Percentiles rank a stretch among this genome's conserved stretches.
phyloP scores from a whole-genome alignment of 1,139 yeast genomes.

The Schwanniomyces etchellsii region DNA sequence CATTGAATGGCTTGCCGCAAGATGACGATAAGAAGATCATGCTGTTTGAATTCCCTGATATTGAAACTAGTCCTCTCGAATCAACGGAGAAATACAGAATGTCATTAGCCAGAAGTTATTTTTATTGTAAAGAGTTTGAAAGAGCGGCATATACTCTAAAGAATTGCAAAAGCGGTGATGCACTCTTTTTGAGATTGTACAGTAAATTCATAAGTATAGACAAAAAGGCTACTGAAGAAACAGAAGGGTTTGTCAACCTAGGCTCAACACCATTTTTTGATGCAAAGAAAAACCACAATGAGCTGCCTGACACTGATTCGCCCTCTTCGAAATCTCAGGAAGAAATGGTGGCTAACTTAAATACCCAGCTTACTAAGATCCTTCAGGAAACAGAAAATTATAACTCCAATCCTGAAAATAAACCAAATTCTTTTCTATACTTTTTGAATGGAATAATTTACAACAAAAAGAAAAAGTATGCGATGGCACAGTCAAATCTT shows the following conservation, averaged over 20 bases:
- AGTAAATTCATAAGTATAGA: slow-evolving; percentile 70
- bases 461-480: slow-evolving; percentile 54
- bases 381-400: slow-evolving; percentile 32
- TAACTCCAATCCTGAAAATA: slow-evolving; percentile 15
- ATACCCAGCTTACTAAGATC: slow-evolving; percentile 36
- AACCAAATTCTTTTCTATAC: slow-evolving; percentile 55
- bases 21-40: slow-evolving; percentile 2
- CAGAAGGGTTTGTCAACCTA: slow-evolving; percentile 49
- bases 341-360: slow-evolving; percentile 14
- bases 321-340: slow-evolving; percentile 11
- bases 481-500: slow-evolving; percentile 55
- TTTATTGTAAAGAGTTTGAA: slow-evolving; percentile 82
- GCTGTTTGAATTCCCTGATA: slow-evolving; percentile 11
- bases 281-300: slow-evolving; percentile 4
- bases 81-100: slow-evolving; percentile 33
- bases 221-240: slow-evolving; percentile 65
- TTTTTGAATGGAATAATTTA: slow-evolving; percentile 67
- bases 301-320: slow-evolving; percentile 6
- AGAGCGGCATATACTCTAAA: slow-evolving; percentile 62
- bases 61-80: slow-evolving; percentile 22
- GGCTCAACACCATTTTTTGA: slow-evolving; percentile 13
- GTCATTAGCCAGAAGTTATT: slow-evolving; percentile 65
- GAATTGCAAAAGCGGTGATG: slow-evolving; percentile 47
- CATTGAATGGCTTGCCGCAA: slow-evolving; percentile 43
- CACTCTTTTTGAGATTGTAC: slow-evolving; percentile 63